Base-by-base conservation (phyloP, 2,329 filamentous ascomycete genomes). In the Microdochium trichocladiopsis region DNA sequence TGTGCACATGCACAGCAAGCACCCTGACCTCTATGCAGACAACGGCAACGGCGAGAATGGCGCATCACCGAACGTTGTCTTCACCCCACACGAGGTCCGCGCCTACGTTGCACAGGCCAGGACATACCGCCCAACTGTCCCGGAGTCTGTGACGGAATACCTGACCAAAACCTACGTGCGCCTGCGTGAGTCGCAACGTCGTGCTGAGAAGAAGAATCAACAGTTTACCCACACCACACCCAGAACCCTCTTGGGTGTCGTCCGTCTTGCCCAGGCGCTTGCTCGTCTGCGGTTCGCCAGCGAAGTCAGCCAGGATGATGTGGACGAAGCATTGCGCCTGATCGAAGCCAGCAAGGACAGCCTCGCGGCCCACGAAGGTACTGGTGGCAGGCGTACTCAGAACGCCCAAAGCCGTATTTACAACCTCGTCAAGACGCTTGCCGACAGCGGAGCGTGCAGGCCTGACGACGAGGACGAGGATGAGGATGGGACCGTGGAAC, bases 121-220 rank as follows among this genome's bases (percentile, higher is more conserved):
- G 51, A 90, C 87, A 16, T 96, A 86, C 80, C 85, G 93, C 12
- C 94, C 94, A 8, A 83, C 86, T 0, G 89, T 99, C 4, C 90
- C 93, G 1, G 87, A 86, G 63, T 78, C 80, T 6, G 90, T 96
- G 3, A 92, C 90, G 0, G 94, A 99, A 67, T 99, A 99, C 75
- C 90, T 99, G 77, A 88, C 95, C 51, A 94, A 93, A 66, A 95
- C 93, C 0, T 99, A 99, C 66, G 94, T 99, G 28, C 88, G 90
- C 55, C 87, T 99, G 78, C 87, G 94, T 51, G 90, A 95, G 63
- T 84, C 92, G 64, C 91, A 96, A 69, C 91, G 93, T 69, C 85
- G 88, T 53, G 92, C 95, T 56, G 94, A 97, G 73, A 88, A 87
- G 68, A 86, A 84, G 65, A 93, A 93, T 73, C 90, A 92, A 70